These are phyloP conservation scores for Mortierella hygrophila DNA, from an alignment of 192 early-diverging fungal species.

Conservation along the genomic window DNA sequence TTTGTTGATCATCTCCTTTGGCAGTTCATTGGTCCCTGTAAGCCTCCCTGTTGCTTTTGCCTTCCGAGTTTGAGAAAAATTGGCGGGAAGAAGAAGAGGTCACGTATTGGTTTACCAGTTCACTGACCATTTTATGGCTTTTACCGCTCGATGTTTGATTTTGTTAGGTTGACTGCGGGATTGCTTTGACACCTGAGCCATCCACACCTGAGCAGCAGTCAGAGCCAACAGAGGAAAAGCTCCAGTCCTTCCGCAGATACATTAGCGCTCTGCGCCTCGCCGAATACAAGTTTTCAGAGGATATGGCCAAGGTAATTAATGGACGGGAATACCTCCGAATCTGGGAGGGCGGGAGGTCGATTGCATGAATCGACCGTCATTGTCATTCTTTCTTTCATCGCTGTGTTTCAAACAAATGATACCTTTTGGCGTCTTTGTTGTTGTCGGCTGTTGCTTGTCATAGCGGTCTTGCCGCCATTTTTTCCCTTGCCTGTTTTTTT, in stretches of 20 bases:
- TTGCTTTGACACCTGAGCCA: conserved; percentile 60
- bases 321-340: background rate
- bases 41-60: conserved; percentile 14
- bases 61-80: conserved; percentile 15
- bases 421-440: background rate
- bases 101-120: background rate
- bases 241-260: conserved; percentile 68
- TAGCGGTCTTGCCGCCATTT: background rate
- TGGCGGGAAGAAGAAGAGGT: background rate
- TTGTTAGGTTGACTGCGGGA: conserved; percentile 61
- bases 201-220: conserved; percentile 15
- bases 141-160: background rate
- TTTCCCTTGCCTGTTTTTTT: background rate
- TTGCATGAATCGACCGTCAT: background rate
- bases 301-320: conserved; percentile 66
- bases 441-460: background rate
- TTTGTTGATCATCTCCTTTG: conserved; percentile 72
- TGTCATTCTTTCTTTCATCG: background rate
- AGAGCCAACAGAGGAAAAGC: conserved; percentile 61
- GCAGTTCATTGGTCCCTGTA: conserved; percentile 79
- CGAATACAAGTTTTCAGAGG: conserved; percentile 71
- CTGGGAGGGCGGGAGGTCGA: background rate
- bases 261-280: conserved; percentile 63
- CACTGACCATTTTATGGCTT: background rate
- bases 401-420: background rate